A percentile compares a stretch with the other conserved stretches of the same genome.
Evolutionary conservation across 1,139 yeast species (phyloP).

Genomic region (Scheffersomyces illinoinensis): DNA sequence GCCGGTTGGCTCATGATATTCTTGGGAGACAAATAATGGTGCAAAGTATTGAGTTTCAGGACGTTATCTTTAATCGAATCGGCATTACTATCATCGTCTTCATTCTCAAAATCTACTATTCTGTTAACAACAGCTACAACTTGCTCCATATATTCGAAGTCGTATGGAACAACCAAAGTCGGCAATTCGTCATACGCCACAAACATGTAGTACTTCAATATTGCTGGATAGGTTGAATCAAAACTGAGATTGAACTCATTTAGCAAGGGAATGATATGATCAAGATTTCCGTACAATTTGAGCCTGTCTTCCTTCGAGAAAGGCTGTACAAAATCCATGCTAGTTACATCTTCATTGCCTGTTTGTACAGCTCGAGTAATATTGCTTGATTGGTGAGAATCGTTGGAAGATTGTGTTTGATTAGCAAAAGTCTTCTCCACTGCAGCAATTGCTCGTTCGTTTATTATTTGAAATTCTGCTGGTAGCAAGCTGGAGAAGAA

Average conservation of each 20-base stretch:
- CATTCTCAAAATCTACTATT: conserved; percentile 33
- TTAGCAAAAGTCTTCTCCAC: not conserved
- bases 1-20: not conserved
- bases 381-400: not conserved
- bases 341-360: not conserved
- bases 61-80: conserved; percentile 24
- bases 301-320: conserved; percentile 16
- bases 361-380: not conserved
- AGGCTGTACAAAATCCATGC: conserved; percentile 5
- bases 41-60: conserved; percentile 21
- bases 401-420: not conserved
- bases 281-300: conserved; percentile 17
- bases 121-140: conserved; percentile 22
- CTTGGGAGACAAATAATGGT: conserved; percentile 12
- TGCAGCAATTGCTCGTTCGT: conserved; percentile 13
- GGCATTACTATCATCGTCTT: conserved; percentile 20
- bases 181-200: conserved; percentile 20
- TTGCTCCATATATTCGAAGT: conserved; percentile 24
- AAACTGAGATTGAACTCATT: conserved; percentile 32
- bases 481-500: conserved; percentile 24
- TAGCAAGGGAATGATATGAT: conserved; percentile 30
- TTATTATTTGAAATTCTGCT: conserved; percentile 10
- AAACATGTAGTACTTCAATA: conserved; percentile 23
- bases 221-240: conserved; percentile 22
- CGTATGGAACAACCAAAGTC: conserved; percentile 18